Evolutionary conservation across 495 filamentous ascomycete genomes (phyloP), one percentile per base, ranked within the genome.

Genomic region (Tetracladium setigerum): DNA sequence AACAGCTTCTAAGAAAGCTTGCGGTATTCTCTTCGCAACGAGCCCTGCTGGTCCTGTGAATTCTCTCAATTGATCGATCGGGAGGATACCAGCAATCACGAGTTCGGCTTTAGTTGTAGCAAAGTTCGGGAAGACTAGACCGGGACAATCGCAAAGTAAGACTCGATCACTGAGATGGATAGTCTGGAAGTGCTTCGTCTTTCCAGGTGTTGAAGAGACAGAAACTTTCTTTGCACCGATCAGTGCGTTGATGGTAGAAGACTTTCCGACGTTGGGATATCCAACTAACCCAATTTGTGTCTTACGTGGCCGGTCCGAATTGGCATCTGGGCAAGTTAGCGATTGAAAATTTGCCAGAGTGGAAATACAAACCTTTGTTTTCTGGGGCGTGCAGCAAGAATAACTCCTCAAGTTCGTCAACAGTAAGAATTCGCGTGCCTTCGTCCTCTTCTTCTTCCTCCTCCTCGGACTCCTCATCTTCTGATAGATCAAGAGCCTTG

Each of bases 161-260:
- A 97, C 86, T 51, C 81, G 76, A 13, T 89, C 83, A 52, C 85
- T 89, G 39, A 97, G 76, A 63, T 95, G 91, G 53, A 99, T 89
- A 14, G 94, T 99, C 64, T 99, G 94, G 70, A 99, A 99, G 59
- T 99, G 94, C 69, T 99, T 99, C 9, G 94, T 99, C 67, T 97
- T 99, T 47, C 94, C 94, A 5, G 94, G 94, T 2, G 94, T 99
- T 22, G 91, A 82, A 33, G 94, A 97, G 34, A 99, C 94, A 2
- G 91, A 96, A 4, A 99, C 94, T 68, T 97, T 97, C 75, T 95
- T 97, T 45, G 94, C 84, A 42, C 94, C 94, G 48, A 96, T 87
- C 34, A 99, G 79, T 11, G 94, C 91, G 68, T 99, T 99, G 73
- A 99, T 97, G 7, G 94, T 99, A 34, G 88, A 95, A 6, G 94